Evolutionary conservation across 345 rosid species (phyloP), one percentile per base, ranked within the genome.

Genomic region (thale cress (Arabidopsis thaliana)): DNA sequence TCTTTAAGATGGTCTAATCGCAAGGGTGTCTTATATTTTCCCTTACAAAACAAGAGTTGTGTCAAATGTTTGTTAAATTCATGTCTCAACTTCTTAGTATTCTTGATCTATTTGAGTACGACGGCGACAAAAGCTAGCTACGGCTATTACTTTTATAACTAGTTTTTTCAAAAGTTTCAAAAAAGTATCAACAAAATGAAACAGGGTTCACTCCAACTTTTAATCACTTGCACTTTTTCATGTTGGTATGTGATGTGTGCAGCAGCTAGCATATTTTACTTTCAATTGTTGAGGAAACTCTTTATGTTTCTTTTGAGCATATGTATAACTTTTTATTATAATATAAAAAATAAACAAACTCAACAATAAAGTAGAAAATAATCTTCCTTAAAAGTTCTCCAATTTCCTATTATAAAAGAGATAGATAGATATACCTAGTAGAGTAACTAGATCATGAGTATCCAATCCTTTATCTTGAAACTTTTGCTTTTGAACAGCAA

Each of bases 391-490:
- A 3, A n/a, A 34, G 62, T 20, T 58, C n/a, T 58, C 4, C 1
- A 57, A n/a, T 16, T 16, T 16, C 20, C 20, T 16, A 16, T 16
- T 16, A 16, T 16, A 16, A 16, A 6, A 45, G 16, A 10, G 25
- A 12, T 52, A 16, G 20, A n/a, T 65, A 60, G 20, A 42, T 25
- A 14, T 85, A 89, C 91, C 94, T 7, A 82, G 87, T 55, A 89
- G 85, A 42, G 91, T 90, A 11, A 86, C 96, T 28, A 88, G 89
- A 81, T 90, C 91, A 46, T 84, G 84, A 74, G 82, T 84, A 50
- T 85, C 79, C 8, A 90, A 86, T 48, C 89, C 87, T 74, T 86
- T 87, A 40, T 81, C 89, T 32, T 85, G 78, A 72, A 89, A 89
- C 53, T 86, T 89, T 71, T 86, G 82, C 77, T 83, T 89, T 76